These are phyloP conservation scores for Fagopyrum esculentum DNA, from an alignment of 148 eudicot species.

Conservation along the genomic window DNA sequence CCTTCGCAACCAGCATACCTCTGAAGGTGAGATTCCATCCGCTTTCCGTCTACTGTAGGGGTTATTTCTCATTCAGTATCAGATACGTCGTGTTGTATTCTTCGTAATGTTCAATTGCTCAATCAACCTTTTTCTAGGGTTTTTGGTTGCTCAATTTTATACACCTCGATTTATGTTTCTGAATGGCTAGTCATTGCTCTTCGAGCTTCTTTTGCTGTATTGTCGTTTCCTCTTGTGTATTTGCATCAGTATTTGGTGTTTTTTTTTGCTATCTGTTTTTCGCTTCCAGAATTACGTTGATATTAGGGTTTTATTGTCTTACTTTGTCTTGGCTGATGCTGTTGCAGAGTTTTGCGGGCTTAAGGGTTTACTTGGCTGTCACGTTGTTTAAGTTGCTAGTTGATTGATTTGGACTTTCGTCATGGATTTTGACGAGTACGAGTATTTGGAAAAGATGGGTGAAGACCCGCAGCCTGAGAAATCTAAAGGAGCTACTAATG, in stretches of 20 bases:
- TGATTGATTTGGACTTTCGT: slow-evolving; percentile 11
- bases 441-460: slow-evolving; percentile 65
- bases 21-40: too few relatives aligned
- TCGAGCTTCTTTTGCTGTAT: not conserved
- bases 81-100: not conserved
- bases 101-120: not conserved
- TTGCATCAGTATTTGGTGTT: not conserved
- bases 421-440: slow-evolving; percentile 86
- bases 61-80: too few relatives aligned
- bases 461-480: slow-evolving; percentile 44
- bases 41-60: too few relatives aligned
- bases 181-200: not conserved
- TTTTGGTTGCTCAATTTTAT: not conserved
- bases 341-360: not conserved
- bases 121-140: not conserved
- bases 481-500: slow-evolving; percentile 36
- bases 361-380: not conserved
- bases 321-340: not conserved
- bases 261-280: not conserved
- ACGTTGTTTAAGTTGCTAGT: not conserved
- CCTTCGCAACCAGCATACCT: too few relatives aligned
- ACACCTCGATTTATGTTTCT: not conserved
- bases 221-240: not conserved
- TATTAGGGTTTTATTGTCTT: not conserved
- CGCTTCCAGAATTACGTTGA: not conserved